These are phyloP conservation scores for Penicillium capsulatum DNA, from an alignment of 2,329 filamentous ascomycete genomes.

Conservation along the genomic window DNA sequence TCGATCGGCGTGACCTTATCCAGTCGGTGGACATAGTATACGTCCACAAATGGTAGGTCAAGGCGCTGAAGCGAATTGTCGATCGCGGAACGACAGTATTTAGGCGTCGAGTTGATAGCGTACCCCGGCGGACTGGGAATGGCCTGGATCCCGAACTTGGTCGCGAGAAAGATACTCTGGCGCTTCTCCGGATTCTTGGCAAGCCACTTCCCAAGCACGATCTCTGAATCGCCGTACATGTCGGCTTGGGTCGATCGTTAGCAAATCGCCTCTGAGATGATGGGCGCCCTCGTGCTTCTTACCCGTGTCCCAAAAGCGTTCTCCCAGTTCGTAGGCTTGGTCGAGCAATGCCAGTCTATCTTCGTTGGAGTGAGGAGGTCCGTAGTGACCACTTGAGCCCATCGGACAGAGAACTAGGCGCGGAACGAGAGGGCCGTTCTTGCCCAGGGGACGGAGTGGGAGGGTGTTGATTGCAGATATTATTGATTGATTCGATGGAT, in stretches of 20 bases:
- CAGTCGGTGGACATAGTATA: slow-evolving; percentile 47
- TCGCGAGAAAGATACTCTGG: slow-evolving; percentile 50
- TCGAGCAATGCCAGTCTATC: slow-evolving; percentile 47
- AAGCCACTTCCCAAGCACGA: slow-evolving; percentile 50
- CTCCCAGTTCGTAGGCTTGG: slow-evolving; percentile 42
- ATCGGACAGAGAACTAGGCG: slow-evolving; percentile 29
- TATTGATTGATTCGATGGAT: not conserved
- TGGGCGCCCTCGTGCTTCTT: not conserved
- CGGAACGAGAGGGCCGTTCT: slow-evolving; percentile 27
- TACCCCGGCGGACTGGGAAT: slow-evolving; percentile 7
- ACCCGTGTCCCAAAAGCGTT: slow-evolving; percentile 45
- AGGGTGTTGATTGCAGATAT: slow-evolving; percentile 11
- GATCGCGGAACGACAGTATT: slow-evolving; percentile 42
- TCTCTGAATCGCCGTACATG: slow-evolving; percentile 48
- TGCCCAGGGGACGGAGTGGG: slow-evolving; percentile 25
- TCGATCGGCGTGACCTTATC: slow-evolving; percentile 39
- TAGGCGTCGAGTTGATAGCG: slow-evolving; percentile 35
- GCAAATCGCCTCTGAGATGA: slow-evolving; percentile 1
- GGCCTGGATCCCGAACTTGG: slow-evolving; percentile 46
- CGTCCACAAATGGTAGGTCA: slow-evolving; percentile 44
- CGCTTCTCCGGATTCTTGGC: slow-evolving; percentile 40
- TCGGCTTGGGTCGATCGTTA: slow-evolving; percentile 18
- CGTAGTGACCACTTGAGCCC: slow-evolving; percentile 30
- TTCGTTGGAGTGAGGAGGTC: slow-evolving; percentile 33
- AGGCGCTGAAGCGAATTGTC: slow-evolving; percentile 42